phyloP scores from a whole-genome alignment of 306 rosid species.

The Fragaria iinumae region DNA sequence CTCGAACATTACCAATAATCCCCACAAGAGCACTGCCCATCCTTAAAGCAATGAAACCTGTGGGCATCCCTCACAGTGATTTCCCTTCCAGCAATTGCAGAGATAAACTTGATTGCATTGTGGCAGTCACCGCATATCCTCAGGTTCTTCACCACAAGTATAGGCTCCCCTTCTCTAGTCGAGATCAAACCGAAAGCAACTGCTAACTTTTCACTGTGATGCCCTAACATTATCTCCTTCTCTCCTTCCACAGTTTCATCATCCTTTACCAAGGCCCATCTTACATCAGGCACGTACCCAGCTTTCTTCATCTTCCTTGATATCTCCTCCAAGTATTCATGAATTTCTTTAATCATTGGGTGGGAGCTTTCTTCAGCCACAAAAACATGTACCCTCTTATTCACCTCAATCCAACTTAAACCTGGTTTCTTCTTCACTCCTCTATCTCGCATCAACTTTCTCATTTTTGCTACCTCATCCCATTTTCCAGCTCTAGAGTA shows the following conservation, averaged over 20 bases:
- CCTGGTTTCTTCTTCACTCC: constrained; percentile 86
- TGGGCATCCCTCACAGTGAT: constrained; percentile 73
- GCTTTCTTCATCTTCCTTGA: constrained; percentile 53
- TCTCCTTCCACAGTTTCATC: constrained; percentile 53
- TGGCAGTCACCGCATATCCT: constrained; percentile 89
- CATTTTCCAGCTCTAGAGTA: constrained; percentile 65
- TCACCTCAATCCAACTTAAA: constrained; percentile 81
- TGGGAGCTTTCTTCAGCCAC: constrained; percentile 81
- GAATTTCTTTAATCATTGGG: constrained; percentile 65
- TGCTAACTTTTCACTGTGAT: constrained; percentile 81
- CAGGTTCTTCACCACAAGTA: constrained; percentile 73
- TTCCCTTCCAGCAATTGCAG: constrained; percentile 60
- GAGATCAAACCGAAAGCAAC: constrained; percentile 68
- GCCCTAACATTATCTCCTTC: constrained; percentile 57
- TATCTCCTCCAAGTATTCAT: constrained; percentile 60
- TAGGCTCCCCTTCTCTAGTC: constrained; percentile 58
- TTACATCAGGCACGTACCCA: constrained; percentile 64
- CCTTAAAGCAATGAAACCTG: constrained; percentile 80
- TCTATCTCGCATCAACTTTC: constrained; percentile 66
- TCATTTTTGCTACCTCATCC: constrained; percentile 56
- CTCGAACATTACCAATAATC: constrained; percentile 62
- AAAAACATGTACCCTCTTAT: constrained; percentile 53
- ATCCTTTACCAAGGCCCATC: constrained; percentile 59
- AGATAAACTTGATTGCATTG: constrained; percentile 69
- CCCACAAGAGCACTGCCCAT: constrained; percentile 68